These are phyloP conservation scores for Pseudogymnoascus destructans DNA, from an alignment of 2,329 filamentous ascomycete species.

Conservation along the genomic window DNA sequence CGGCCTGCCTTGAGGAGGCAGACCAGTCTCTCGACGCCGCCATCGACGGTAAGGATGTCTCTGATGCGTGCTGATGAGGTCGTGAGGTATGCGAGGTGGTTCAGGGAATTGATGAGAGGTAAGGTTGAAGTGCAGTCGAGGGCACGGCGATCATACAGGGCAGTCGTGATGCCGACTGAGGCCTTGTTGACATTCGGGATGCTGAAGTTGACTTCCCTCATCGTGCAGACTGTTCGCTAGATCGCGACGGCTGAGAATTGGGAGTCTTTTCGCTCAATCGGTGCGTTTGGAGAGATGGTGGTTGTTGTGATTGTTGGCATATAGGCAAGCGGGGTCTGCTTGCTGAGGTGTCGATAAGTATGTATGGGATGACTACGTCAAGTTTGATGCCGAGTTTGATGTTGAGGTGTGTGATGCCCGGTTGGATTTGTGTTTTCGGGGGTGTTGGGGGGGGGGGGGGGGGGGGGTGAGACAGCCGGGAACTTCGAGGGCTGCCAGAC, in stretches of 20 bases:
- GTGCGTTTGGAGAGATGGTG: background rate
- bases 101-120: constrained; percentile 95
- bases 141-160: constrained; percentile 90
- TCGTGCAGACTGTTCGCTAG: constrained; percentile 37
- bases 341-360: background rate
- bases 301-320: background rate
- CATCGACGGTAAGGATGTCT: constrained; percentile 96
- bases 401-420: background rate
- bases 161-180: constrained; percentile 95
- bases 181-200: constrained; percentile 99
- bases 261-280: constrained; percentile 8
- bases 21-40: constrained; percentile 88
- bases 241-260: constrained; percentile 7
- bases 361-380: constrained; percentile 8
- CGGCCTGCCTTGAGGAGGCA: constrained; percentile 96
- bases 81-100: constrained; percentile 95
- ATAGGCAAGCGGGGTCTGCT: constrained; percentile 2
- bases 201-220: constrained; percentile 99
- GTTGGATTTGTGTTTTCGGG: constrained; percentile 9
- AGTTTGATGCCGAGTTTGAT: constrained; percentile 8
- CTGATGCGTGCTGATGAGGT: constrained; percentile 95
- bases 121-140: constrained; percentile 97
- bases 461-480: background rate
- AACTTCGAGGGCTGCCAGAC: constrained; percentile 2
- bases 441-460: too few relatives aligned